Evolutionary conservation across 495 filamentous ascomycete genomes (phyloP).

Genomic region (Hyphodiscus hymeniophilus): DNA sequence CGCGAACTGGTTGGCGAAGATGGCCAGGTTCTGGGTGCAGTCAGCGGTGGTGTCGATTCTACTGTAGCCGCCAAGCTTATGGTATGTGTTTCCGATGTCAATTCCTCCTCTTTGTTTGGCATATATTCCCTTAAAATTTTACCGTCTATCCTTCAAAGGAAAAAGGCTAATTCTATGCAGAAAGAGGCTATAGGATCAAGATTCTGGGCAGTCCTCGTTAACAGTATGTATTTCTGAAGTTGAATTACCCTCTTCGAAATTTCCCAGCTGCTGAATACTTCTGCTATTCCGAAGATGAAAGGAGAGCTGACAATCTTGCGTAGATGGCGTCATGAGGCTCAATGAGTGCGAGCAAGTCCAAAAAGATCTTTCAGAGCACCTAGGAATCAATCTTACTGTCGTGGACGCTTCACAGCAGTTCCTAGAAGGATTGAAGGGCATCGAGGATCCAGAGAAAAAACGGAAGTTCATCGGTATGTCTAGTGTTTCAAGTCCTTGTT

Average conservation of each 20-base stretch:
- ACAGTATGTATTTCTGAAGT: conserved; percentile 37
- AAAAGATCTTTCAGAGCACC: conserved; percentile 59
- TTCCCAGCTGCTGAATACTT: conserved; percentile 5
- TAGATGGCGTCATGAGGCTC: conserved; percentile 81
- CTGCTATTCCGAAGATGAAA: conserved; percentile 6
- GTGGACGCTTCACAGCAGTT: conserved; percentile 72
- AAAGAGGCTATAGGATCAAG: conserved; percentile 71
- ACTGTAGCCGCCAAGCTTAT: conserved; percentile 85
- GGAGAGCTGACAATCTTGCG: conserved; percentile 33
- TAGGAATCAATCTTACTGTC: conserved; percentile 86
- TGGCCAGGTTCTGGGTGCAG: conserved; percentile 76
- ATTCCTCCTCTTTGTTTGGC: conserved; percentile 7
- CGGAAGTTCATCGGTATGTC: conserved; percentile 75
- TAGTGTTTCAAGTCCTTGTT: conserved; percentile 4
- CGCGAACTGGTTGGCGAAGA: conserved; percentile 64
- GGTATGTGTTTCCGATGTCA: conserved; percentile 28
- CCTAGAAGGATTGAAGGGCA: conserved; percentile 61
- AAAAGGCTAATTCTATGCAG: conserved; percentile 4
- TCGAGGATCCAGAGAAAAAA: conserved; percentile 74
- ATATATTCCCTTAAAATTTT: conserved; percentile 7
- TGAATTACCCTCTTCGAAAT: conserved; percentile 4
- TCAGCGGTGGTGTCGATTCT: conserved; percentile 83
- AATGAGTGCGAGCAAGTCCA: conserved; percentile 77
- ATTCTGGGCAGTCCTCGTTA: conserved; percentile 80
- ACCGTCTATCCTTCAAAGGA: conserved; percentile 3